These are phyloP conservation scores for Pogostemon cablin DNA, from an alignment of 257 asterid species.

Conservation along the genomic window DNA sequence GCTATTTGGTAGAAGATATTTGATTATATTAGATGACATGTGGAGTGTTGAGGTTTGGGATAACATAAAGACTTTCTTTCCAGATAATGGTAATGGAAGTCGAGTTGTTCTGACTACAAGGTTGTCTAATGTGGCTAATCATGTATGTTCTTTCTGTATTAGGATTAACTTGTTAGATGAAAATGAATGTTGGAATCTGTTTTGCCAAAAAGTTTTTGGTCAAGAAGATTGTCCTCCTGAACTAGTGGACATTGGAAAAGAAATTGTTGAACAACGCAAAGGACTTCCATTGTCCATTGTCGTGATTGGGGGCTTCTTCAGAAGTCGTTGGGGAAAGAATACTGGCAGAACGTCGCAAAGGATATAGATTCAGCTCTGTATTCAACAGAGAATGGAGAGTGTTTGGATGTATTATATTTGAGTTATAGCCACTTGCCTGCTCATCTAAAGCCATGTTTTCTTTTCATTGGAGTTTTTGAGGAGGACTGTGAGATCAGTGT, in stretches of 20 bases:
- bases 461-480: constrained; percentile 7
- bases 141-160: neutral
- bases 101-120: constrained; percentile 7
- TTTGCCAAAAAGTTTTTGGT: constrained; percentile 6
- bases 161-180: too few relatives aligned
- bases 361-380: neutral
- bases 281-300: constrained; percentile 14
- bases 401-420: constrained; percentile 2
- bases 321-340: constrained; percentile 3
- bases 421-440: constrained; percentile 14
- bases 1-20: too few relatives aligned
- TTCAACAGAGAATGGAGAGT: neutral
- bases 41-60: constrained; percentile 17
- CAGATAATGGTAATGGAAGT: neutral
- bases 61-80: neutral
- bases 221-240: constrained; percentile 11
- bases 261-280: constrained; percentile 1
- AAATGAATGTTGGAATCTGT: neutral
- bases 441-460: constrained; percentile 26
- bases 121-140: neutral
- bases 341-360: neutral
- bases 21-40: neutral
- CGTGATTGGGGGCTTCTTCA: constrained; percentile 16
- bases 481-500: neutral
- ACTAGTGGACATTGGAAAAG: neutral